phyloP scores from a whole-genome alignment of 345 rosid genomes.

The Syzygium grande region DNA sequence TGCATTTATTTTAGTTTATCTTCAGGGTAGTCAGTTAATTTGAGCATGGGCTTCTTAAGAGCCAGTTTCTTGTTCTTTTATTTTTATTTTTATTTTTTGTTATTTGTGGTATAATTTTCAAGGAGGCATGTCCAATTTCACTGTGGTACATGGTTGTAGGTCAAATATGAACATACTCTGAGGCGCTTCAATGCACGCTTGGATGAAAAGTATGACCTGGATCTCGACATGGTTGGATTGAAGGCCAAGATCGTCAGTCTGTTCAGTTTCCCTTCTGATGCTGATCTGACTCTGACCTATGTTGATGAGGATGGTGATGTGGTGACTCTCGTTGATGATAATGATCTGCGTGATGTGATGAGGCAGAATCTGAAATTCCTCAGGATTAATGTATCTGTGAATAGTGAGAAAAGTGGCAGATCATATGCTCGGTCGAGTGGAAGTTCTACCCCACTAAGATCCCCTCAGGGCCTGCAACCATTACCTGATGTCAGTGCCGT shows the following conservation, averaged over 20 bases:
- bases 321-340: conserved; percentile 69
- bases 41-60: not conserved
- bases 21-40: not conserved
- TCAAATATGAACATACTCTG: conserved; percentile 56
- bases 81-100: not conserved
- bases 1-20: not conserved
- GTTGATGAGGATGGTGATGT: conserved; percentile 88
- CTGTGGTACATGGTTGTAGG: conserved; percentile 25
- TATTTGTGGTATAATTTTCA: not conserved
- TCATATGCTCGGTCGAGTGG: conserved; percentile 38
- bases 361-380: conserved; percentile 69
- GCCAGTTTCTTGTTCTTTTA: not conserved
- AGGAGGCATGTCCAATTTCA: not conserved
- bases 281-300: conserved; percentile 57
- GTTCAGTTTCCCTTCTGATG: conserved; percentile 44
- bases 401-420: conserved; percentile 15
- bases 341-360: conserved; percentile 62
- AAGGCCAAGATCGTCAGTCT: conserved; percentile 56
- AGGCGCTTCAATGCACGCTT: conserved; percentile 70
- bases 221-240: conserved; percentile 52
- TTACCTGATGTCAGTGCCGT: conserved; percentile 25
- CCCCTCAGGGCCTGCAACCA: conserved; percentile 25
- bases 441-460: conserved; percentile 44
- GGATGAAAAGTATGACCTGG: conserved; percentile 45
- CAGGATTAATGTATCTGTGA: conserved; percentile 44